A percentile compares a stretch with the other conserved stretches of the same genome.
These are phyloP conservation scores for Sugiyamaella boreocaroliniensis DNA, from an alignment of 805 yeast species.

Conservation along the genomic window DNA sequence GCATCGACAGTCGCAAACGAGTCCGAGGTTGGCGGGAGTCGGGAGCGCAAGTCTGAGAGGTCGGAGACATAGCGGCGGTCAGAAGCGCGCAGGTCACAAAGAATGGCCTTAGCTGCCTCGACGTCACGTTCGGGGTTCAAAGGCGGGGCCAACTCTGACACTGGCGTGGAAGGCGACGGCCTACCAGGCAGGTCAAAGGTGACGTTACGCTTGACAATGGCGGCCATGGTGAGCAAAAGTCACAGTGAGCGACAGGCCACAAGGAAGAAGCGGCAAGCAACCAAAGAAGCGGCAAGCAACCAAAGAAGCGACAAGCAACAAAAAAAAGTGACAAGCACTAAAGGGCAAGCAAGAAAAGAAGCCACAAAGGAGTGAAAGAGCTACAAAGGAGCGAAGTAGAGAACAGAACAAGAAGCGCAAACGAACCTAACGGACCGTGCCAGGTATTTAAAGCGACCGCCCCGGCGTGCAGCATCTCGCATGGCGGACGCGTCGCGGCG, in stretches of 20 bases:
- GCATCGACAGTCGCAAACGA: not conserved
- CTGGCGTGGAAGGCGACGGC: constrained; percentile 9
- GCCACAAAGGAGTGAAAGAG: no score
- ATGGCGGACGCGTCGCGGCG: not conserved
- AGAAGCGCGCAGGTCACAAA: constrained; percentile 9
- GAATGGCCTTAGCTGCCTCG: constrained; percentile 2
- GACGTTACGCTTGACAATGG: not conserved
- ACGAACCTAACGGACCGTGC: no score
- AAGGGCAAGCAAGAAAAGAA: no score
- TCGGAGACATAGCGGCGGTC: constrained; percentile 6
- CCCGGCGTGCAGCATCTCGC: not conserved
- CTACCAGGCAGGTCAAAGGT: constrained; percentile 11
- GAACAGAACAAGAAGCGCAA: no score
- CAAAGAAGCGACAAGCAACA: no score
- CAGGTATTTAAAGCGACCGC: not conserved
- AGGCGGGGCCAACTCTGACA: not conserved
- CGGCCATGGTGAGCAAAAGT: not conserved
- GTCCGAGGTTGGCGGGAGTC: not conserved
- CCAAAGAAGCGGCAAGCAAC: no score
- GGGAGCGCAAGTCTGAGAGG: constrained; percentile 4
- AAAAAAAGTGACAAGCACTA: no score
- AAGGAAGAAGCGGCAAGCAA: not conserved
- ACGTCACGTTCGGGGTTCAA: constrained; percentile 1
- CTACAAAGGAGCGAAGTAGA: no score
- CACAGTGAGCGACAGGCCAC: not conserved